Conservation (phyloP, 192 early-diverging fungal species). For the Gigaspora rosea region DNA sequence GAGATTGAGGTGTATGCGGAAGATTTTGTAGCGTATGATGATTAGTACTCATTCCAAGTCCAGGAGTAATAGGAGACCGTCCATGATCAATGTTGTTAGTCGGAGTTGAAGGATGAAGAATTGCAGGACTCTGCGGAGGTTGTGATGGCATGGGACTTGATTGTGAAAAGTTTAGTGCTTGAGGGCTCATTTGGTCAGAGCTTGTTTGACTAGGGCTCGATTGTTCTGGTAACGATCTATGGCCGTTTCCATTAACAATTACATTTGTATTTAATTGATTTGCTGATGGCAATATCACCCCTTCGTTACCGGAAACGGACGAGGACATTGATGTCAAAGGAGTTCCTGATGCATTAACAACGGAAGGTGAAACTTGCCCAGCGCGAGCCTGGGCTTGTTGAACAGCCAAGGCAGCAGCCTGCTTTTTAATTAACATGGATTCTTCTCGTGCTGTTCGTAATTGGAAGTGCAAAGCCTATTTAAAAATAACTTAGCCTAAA, state of each 20-base stretch:
- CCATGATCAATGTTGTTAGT: constrained; percentile 8
- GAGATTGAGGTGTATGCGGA: constrained; percentile 21
- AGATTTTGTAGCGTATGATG: constrained; percentile 10
- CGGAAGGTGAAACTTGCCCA: background rate
- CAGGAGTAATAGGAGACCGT: background rate
- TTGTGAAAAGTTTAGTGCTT: background rate
- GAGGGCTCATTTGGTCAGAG: background rate
- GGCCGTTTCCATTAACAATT: constrained; percentile 26
- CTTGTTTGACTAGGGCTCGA: constrained; percentile 28
- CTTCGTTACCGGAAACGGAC: constrained; percentile 11
- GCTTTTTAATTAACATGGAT: constrained; percentile 63
- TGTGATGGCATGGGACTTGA: constrained; percentile 21
- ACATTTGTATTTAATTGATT: background rate
- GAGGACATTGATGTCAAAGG: constrained; percentile 33
- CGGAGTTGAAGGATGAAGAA: background rate
- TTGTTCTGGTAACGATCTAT: constrained; percentile 34
- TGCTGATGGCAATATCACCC: constrained; percentile 12
- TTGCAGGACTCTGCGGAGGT: constrained; percentile 22
- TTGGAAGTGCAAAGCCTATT: constrained; percentile 90
- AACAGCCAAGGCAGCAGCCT: constrained; percentile 18
- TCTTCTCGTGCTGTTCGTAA: constrained; percentile 94
- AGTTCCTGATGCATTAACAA: constrained; percentile 37
- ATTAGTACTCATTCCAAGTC: background rate
- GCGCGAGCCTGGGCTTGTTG: constrained; percentile 26
- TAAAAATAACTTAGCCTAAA: background rate